Evolutionary conservation across 768 basidiomycete species (phyloP).

Genomic region (Pulveroboletus sp.): DNA sequence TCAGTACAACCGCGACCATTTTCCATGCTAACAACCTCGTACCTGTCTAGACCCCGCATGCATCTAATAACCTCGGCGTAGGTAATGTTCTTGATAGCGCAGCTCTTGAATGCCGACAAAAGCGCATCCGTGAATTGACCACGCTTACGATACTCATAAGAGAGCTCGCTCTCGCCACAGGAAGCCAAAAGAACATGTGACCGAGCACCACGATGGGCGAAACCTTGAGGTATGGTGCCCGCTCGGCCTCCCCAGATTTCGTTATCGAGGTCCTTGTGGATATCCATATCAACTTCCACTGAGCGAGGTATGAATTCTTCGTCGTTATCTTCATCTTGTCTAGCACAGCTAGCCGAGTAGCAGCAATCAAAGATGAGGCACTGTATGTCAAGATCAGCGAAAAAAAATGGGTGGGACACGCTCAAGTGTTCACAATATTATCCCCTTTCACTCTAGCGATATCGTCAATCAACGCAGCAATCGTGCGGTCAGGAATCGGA

Average conservation of each 20-base stretch:
- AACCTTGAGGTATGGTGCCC: slow-evolving; percentile 14
- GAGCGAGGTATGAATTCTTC: slow-evolving; percentile 6
- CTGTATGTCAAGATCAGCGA: slow-evolving; percentile 21
- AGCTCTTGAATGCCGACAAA: slow-evolving; percentile 7
- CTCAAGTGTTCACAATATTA: slow-evolving; percentile 37
- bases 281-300: background rate
- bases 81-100: slow-evolving; percentile 14
- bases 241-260: slow-evolving; percentile 20
- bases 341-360: slow-evolving; percentile 36
- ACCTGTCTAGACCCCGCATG: slow-evolving; percentile 11
- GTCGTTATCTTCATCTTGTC: slow-evolving; percentile 4
- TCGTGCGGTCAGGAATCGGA: slow-evolving; percentile 44
- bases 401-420: background rate
- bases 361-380: slow-evolving; percentile 47
- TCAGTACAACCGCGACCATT: no score
- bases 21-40: background rate
- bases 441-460: slow-evolving; percentile 38
- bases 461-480: slow-evolving; percentile 35
- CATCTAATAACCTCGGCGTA: slow-evolving; percentile 21
- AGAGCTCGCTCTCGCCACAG: slow-evolving; percentile 35
- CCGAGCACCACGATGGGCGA: slow-evolving; percentile 25
- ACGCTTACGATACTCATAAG: slow-evolving; percentile 20
- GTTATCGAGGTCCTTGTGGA: slow-evolving; percentile 24
- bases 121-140: slow-evolving; percentile 28
- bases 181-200: slow-evolving; percentile 44